phyloP scores from a whole-genome alignment of 176 grass and related monocot species.

The Oryza nivara region DNA sequence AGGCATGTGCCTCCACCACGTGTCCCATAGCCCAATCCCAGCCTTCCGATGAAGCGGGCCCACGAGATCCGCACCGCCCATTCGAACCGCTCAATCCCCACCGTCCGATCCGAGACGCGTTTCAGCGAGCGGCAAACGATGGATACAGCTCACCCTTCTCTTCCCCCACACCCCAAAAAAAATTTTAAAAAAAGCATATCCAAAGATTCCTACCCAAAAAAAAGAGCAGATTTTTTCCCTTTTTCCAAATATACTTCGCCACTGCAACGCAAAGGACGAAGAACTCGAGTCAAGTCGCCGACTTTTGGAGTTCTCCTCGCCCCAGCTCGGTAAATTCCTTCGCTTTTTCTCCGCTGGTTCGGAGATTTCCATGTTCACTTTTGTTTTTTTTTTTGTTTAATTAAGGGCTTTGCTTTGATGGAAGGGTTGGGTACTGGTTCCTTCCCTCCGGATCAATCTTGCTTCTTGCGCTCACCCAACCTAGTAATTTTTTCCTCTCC shows the following conservation, averaged over 20 bases:
- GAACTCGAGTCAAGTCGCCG: conserved; percentile 6
- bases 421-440: conserved; percentile 53
- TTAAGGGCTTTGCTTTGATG: conserved; percentile 35
- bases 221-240: neutral
- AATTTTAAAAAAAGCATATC: neutral
- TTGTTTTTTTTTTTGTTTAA: neutral
- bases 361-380: conserved; percentile 3
- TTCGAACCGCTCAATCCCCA: too few relatives aligned
- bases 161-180: neutral
- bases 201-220: conserved; percentile 9
- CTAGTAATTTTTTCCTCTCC: conserved; percentile 23
- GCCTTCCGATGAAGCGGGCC: too few relatives aligned
- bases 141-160: neutral
- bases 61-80: too few relatives aligned
- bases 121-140: neutral
- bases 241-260: conserved; percentile 2
- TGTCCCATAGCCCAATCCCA: too few relatives aligned
- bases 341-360: neutral
- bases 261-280: conserved; percentile 10
- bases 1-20: too few relatives aligned
- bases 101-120: neutral
- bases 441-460: conserved; percentile 45
- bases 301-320: conserved; percentile 13
- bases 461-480: conserved; percentile 5
- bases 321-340: conserved; percentile 23